A percentile compares a stretch with the other conserved stretches of the same genome.
phyloP scores from a whole-genome alignment of 164 flowering plant species.

The Liquidambar formosana region DNA sequence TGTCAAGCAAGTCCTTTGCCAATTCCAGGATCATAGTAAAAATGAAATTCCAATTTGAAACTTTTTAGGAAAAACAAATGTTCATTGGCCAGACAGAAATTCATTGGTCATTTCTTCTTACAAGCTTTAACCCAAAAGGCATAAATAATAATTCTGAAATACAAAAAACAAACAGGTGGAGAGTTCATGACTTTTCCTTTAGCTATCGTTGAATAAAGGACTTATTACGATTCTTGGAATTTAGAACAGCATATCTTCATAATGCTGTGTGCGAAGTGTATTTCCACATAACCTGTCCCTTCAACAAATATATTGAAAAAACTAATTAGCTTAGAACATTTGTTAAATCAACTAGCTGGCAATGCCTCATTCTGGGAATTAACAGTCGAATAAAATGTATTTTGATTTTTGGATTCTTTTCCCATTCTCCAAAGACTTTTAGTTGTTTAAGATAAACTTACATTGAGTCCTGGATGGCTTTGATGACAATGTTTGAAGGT shows the following conservation, averaged over 20 bases:
- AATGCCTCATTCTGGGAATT: too few relatives aligned
- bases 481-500: constrained; percentile 47
- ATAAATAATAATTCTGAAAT: not conserved
- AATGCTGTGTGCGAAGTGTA: constrained; percentile 50
- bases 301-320: not conserved
- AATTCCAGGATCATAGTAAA: too few relatives aligned
- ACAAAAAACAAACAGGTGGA: not conserved
- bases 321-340: not conserved
- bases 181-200: not conserved
- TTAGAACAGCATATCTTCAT: constrained; percentile 29
- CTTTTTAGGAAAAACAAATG: too few relatives aligned
- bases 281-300: constrained; percentile 56
- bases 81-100: not conserved
- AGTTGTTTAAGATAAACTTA: constrained; percentile 22
- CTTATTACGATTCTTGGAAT: constrained; percentile 5
- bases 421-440: too few relatives aligned
- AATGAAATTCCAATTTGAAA: not conserved
- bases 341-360: not conserved
- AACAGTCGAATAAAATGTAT: too few relatives aligned
- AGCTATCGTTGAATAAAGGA: not conserved
- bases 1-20: too few relatives aligned
- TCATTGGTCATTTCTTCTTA: not conserved
- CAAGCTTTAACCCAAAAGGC: not conserved
- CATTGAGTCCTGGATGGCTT: constrained; percentile 74
- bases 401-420: too few relatives aligned